These are phyloP conservation scores for Ammopiptanthus mongolicus DNA, from an alignment of 306 rosid genomes.

Conservation along the genomic window DNA sequence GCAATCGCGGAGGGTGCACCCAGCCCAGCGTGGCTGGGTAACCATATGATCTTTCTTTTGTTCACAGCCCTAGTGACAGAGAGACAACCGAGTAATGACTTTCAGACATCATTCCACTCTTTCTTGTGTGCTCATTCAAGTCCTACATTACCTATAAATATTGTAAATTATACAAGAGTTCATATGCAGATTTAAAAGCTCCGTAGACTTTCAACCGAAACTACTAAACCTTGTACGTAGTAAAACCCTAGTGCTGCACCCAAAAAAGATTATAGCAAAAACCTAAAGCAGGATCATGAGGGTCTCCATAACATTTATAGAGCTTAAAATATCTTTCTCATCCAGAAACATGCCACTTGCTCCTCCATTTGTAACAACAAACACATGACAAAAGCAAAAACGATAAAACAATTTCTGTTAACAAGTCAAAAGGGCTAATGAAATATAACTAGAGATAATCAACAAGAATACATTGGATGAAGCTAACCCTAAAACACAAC, in stretches of 20 bases:
- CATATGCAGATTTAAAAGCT: not conserved
- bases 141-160: not conserved
- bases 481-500: conserved; percentile 63
- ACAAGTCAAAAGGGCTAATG: not conserved
- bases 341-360: not conserved
- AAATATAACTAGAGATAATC: not conserved
- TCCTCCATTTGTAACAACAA: not conserved
- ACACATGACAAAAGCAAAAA: conserved; percentile 1
- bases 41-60: too few relatives aligned
- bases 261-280: not conserved
- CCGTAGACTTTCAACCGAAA: not conserved
- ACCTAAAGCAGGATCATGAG: not conserved
- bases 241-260: not conserved
- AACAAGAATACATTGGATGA: not conserved
- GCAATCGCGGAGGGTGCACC: conserved; percentile 32
- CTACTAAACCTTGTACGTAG: not conserved
- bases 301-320: not conserved
- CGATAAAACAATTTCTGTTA: not conserved
- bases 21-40: conserved; percentile 28
- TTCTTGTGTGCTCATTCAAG: not conserved
- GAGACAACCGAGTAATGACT: too few relatives aligned
- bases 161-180: not conserved
- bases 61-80: too few relatives aligned
- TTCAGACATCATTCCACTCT: too few relatives aligned
- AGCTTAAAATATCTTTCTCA: not conserved